Base-by-base conservation (phyloP, 2,329 filamentous ascomycete species). In the Celoporthe dispersa region DNA sequence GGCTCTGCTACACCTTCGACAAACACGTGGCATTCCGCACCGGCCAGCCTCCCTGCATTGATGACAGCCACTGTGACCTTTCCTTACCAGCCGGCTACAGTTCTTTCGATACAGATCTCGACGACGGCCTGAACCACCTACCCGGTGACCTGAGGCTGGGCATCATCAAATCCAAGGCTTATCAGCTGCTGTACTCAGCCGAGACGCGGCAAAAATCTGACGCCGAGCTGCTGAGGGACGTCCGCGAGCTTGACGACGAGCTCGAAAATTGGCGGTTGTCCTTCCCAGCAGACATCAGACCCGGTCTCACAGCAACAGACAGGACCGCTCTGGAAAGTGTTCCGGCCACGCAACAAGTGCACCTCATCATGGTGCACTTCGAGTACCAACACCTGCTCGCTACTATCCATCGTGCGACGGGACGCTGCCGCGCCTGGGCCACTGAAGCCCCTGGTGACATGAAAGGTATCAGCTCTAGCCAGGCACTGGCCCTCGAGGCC, bases 301-400 rank as follows among this genome's bases (percentile, higher is more conserved):
- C 87, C 0, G 81, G 80, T 0, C 76, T 89, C 79, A 0, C 74
- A 79, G 9, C 59, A 35, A 61, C 3, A 12, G 22, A 51, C 51
- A 55, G 5, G 11, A 28, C 51, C 11, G 25, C 11, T 14, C 25
- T 55, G 3, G n/a, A 16, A 19, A 31, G 31, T 14, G 5, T 31
- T 7, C 68, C 14, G 53, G 37, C 61, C 11, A 31, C 51, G 25
- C 35, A 62, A 3, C 22, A 70, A 51, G 63, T 53, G 1, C 69
- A 70, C 14, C 55, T 61, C 31, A 55, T 22, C 8, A 75, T 79
- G 3, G 48, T 55, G 69, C 76, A 14, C 22, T 75, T 89, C 6
- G 85, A 88, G 64, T 89, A 89, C 65, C 84, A 88, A 71, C 81
- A 87, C 67, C 81, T 87, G 57, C 80, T 88, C 75, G 83, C 83